phyloP scores from a whole-genome alignment of 2,329 filamentous ascomycete genomes.

The Tolypocladium sp. region DNA sequence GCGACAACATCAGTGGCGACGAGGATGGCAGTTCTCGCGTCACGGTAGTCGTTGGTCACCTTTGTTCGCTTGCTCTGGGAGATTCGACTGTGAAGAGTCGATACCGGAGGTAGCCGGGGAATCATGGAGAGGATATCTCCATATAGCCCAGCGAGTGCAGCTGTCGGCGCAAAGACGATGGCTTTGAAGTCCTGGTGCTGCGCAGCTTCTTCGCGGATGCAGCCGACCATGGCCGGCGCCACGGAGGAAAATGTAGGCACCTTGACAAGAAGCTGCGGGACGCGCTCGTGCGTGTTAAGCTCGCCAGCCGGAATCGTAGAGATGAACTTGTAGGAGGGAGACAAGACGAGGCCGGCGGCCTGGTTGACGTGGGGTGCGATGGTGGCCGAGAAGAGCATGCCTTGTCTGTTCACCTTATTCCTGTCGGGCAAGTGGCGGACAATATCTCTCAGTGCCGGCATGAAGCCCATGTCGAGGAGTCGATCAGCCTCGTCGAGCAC shows the following conservation, averaged over 20 bases:
- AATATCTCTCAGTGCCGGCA: constrained; percentile 70
- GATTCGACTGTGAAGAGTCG: constrained; percentile 41
- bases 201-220: constrained; percentile 37
- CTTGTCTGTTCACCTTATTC: constrained; percentile 49
- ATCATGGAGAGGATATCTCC: constrained; percentile 31
- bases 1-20: constrained; percentile 64
- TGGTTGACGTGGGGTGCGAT: constrained; percentile 71
- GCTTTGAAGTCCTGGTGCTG: constrained; percentile 60
- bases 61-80: constrained; percentile 38
- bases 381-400: constrained; percentile 80
- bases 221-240: constrained; percentile 46
- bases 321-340: constrained; percentile 67
- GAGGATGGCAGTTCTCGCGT: constrained; percentile 40
- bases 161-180: constrained; percentile 68
- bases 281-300: constrained; percentile 63
- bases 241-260: constrained; percentile 65
- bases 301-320: constrained; percentile 71
- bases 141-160: constrained; percentile 42
- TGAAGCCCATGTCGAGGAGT: constrained; percentile 77
- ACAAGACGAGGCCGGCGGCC: constrained; percentile 60
- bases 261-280: constrained; percentile 62
- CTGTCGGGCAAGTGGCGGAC: constrained; percentile 60
- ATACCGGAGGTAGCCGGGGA: constrained; percentile 31
- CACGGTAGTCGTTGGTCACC: constrained; percentile 56
- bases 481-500: constrained; percentile 80